Percentiles rank a stretch among this genome's conserved stretches.
Conservation (phyloP, 305 asterid genomes). For the Striga hermonthica region DNA sequence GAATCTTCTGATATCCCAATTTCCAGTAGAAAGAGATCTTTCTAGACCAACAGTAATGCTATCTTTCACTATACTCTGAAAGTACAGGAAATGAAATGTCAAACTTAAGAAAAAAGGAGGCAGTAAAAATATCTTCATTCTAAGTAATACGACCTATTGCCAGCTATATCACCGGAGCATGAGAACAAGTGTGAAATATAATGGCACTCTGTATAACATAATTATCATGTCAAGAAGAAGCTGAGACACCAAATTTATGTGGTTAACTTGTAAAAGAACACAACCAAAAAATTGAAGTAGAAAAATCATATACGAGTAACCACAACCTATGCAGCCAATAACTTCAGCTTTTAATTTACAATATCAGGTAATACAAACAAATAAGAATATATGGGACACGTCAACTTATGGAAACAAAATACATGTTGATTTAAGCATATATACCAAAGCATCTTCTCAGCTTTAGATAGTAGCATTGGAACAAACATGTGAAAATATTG, state of each 20-base stretch:
- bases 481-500: no score
- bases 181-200: constrained; percentile 22
- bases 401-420: neutral
- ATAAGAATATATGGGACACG: constrained; percentile 1
- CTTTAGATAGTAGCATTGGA: no score
- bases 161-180: constrained; percentile 10
- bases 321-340: constrained; percentile 15
- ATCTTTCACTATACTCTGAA: constrained; percentile 47
- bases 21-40: constrained; percentile 92
- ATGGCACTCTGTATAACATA: neutral
- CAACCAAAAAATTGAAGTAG: neutral
- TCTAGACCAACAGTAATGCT: constrained; percentile 67
- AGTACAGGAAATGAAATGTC: constrained; percentile 24
- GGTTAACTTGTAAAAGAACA: constrained; percentile 2
- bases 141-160: neutral
- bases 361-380: neutral
- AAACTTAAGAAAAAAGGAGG: constrained; percentile 4
- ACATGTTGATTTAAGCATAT: neutral
- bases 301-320: neutral
- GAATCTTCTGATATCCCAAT: constrained; percentile 86
- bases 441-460: no score
- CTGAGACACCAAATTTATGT: neutral
- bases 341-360: neutral
- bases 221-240: neutral
- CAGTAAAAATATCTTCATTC: neutral